Percentiles rank a stretch among this genome's conserved stretches.
Evolutionary conservation across 1,284 basidiomycete genomes (phyloP).

Genomic region (Pseudozyma pruni): DNA sequence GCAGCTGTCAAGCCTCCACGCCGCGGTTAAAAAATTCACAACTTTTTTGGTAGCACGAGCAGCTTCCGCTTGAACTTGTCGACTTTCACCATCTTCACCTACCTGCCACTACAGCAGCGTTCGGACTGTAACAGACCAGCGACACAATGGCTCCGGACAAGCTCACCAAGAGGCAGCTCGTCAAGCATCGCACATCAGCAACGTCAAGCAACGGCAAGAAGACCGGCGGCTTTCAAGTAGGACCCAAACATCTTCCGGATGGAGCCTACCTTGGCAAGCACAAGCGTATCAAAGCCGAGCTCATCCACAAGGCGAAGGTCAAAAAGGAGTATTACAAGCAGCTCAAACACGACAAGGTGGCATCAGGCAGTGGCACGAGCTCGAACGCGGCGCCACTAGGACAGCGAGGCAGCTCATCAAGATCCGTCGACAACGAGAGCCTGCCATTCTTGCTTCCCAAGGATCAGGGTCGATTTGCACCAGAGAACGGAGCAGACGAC

Average conservation of each 20-base stretch:
- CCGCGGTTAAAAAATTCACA: conserved; percentile 1
- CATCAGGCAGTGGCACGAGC: conserved; percentile 6
- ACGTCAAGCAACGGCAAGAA: conserved; percentile 25
- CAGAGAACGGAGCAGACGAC: conserved; percentile 37
- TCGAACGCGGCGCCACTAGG: conserved; percentile 34
- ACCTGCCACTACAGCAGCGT: too few relatives aligned
- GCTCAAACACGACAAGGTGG: conserved; percentile 68
- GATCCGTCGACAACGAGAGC: conserved; percentile 3
- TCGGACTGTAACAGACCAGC: not conserved
- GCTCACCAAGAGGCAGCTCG: conserved; percentile 51
- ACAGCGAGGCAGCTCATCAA: conserved; percentile 16
- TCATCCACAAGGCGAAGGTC: conserved; percentile 71
- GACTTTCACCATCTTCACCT: not conserved
- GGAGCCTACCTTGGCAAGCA: conserved; percentile 68
- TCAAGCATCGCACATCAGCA: conserved; percentile 55
- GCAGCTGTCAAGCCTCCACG: conserved; percentile 1
- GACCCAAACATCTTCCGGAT: conserved; percentile 61
- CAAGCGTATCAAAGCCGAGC: conserved; percentile 71
- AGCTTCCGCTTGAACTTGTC: not conserved
- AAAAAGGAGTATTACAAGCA: conserved; percentile 71
- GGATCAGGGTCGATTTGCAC: conserved; percentile 55
- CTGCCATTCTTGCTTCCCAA: conserved; percentile 27
- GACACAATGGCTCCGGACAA: conserved; percentile 25
- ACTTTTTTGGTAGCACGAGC: not conserved
- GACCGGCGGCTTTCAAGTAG: conserved; percentile 60